These are phyloP conservation scores for Alnus glutinosa DNA, from an alignment of 306 rosid species.

Conservation along the genomic window DNA sequence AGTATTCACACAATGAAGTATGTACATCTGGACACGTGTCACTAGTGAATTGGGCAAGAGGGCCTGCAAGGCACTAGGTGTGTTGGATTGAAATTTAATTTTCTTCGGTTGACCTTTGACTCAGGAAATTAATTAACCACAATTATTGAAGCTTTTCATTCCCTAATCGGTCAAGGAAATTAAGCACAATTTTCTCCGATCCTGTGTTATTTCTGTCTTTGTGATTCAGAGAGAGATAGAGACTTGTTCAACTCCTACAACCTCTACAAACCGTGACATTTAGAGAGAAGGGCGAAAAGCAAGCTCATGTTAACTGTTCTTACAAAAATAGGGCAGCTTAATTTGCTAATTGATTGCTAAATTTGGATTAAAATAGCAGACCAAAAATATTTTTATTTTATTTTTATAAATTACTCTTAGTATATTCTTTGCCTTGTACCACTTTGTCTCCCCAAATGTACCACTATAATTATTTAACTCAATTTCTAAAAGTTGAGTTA, in stretches of 20 bases:
- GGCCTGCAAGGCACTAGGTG: neutral
- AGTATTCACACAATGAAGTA: conserved; percentile 1
- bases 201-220: conserved; percentile 30
- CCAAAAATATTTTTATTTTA: neutral
- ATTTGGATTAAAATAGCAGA: neutral
- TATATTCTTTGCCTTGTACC: no score
- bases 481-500: neutral
- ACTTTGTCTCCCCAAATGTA: no score
- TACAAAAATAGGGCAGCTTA: neutral
- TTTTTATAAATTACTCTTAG: no score
- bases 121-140: conserved; percentile 2
- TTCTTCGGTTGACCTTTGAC: conserved; percentile 16
- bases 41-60: conserved; percentile 26
- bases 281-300: conserved; percentile 38
- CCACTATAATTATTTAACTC: no score
- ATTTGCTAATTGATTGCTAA: conserved; percentile 15
- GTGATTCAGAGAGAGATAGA: conserved; percentile 36
- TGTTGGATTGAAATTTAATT: neutral
- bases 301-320: conserved; percentile 32
- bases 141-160: conserved; percentile 2
- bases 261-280: conserved; percentile 52
- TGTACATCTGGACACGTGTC: conserved; percentile 28
- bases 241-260: conserved; percentile 58
- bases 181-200: conserved; percentile 13
- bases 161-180: conserved; percentile 7